phyloP scores from a whole-genome alignment of 805 yeast species.

The Nakazawaea siamensis region DNA sequence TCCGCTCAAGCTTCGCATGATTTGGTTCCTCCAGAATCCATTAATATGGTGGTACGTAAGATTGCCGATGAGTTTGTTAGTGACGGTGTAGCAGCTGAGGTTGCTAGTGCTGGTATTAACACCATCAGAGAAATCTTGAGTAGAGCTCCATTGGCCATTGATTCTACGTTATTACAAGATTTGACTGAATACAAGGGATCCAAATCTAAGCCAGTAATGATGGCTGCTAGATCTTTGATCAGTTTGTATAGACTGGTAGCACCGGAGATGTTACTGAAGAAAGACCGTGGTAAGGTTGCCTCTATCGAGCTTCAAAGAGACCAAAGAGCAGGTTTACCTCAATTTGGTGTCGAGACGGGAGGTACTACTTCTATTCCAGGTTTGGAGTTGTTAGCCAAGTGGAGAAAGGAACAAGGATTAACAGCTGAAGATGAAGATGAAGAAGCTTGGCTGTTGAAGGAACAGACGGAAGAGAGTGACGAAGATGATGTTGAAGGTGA shows the following conservation, averaged over 20 bases:
- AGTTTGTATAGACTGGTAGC: slow-evolving; percentile 88
- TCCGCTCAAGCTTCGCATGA: slow-evolving; percentile 96
- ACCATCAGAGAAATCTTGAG: slow-evolving; percentile 89
- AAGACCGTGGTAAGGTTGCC: slow-evolving; percentile 91
- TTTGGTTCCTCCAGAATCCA: slow-evolving; percentile 91
- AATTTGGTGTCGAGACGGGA: slow-evolving; percentile 67
- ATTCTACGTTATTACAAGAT: slow-evolving; percentile 80
- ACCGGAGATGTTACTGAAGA: slow-evolving; percentile 86
- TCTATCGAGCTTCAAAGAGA: slow-evolving; percentile 69
- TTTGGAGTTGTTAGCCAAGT: slow-evolving; percentile 78
- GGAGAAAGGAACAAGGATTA: slow-evolving; percentile 61
- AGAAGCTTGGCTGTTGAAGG: slow-evolving; percentile 60
- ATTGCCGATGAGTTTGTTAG: slow-evolving; percentile 96
- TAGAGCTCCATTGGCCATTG: slow-evolving; percentile 93
- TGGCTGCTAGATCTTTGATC: slow-evolving; percentile 87
- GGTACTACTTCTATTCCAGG: slow-evolving; percentile 79
- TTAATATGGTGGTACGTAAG: slow-evolving; percentile 74
- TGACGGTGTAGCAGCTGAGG: slow-evolving; percentile 97
- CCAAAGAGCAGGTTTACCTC: slow-evolving; percentile 44
- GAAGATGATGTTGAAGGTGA: slow-evolving; percentile 68
- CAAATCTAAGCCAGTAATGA: slow-evolving; percentile 86
- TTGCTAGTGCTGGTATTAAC: slow-evolving; percentile 95
- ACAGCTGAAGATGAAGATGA: slow-evolving; percentile 47
- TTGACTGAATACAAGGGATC: slow-evolving; percentile 86
- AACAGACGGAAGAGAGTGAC: slow-evolving; percentile 39